phyloP scores from a whole-genome alignment of 352 stramenopile genomes.

The Phytophthora pseudosyringae region DNA sequence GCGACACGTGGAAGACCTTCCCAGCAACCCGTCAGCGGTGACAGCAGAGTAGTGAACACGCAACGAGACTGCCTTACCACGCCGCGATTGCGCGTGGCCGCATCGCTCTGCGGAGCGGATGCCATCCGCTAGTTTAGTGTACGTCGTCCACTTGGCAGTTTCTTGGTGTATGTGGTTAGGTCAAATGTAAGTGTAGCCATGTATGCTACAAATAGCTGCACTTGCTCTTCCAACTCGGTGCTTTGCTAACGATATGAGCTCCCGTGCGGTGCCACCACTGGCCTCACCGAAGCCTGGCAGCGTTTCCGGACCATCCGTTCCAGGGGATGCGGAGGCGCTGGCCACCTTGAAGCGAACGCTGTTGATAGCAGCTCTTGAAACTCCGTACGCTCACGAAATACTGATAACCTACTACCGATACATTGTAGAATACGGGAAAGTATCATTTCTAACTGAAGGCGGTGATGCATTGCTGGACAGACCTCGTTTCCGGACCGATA shows the following conservation, averaged over 20 bases:
- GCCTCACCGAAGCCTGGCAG: slow-evolving; percentile 3
- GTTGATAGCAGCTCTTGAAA: slow-evolving; percentile 53
- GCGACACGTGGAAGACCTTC: slow-evolving; percentile 79
- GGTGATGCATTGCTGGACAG: slow-evolving; percentile 26
- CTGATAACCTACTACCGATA: not conserved
- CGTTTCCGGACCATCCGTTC: not conserved
- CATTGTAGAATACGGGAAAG: not conserved
- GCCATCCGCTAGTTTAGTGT: not conserved
- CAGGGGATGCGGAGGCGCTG: slow-evolving; percentile 19
- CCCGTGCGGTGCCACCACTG: not conserved
- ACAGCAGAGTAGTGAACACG: not conserved
- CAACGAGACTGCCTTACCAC: slow-evolving; percentile 28
- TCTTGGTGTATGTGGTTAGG: not conserved
- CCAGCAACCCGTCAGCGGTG: not conserved
- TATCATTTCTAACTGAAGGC: not conserved
- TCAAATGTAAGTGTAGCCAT: slow-evolving; percentile 1
- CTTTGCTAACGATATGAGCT: slow-evolving; percentile 11
- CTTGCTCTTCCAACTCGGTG: not conserved
- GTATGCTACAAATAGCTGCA: slow-evolving; percentile 9
- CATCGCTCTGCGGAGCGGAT: not conserved
- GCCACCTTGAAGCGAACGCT: slow-evolving; percentile 43
- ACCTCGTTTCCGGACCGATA: slow-evolving; percentile 57
- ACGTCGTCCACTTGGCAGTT: not conserved
- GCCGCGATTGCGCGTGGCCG: slow-evolving; percentile 33
- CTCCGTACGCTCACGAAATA: slow-evolving; percentile 39